These are phyloP conservation scores for Chloromonas sp. DNA, from an alignment of 163 green algal species.

Conservation along the genomic window DNA sequence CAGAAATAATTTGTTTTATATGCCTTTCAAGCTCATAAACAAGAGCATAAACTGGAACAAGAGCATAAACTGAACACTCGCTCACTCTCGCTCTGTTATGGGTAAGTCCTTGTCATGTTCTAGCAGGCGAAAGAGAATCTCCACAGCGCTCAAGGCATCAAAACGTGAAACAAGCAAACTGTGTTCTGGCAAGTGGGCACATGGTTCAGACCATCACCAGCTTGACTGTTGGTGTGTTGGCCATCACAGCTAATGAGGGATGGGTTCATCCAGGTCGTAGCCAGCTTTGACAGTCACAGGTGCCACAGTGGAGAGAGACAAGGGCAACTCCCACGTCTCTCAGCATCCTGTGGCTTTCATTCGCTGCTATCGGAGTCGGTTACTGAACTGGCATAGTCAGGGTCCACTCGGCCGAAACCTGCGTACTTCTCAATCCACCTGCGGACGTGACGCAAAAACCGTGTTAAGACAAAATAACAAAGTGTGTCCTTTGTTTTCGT, in stretches of 20 bases:
- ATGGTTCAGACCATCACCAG: background rate
- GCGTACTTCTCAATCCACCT: slow-evolving; percentile 45
- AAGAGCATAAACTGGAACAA: no score
- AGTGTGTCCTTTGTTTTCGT: background rate
- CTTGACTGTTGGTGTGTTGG: background rate
- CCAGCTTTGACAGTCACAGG: background rate
- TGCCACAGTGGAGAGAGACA: background rate
- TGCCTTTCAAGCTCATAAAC: no score
- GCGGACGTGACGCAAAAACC: background rate
- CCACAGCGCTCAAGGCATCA: no score
- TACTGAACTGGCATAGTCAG: slow-evolving; percentile 4
- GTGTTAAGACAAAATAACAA: background rate
- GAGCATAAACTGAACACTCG: no score
- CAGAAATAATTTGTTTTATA: no score
- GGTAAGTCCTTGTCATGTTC: no score
- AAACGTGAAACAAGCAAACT: no score
- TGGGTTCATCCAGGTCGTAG: no score
- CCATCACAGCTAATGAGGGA: no score
- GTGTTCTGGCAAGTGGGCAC: no score
- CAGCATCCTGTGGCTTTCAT: background rate
- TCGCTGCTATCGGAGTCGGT: background rate
- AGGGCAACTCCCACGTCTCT: background rate
- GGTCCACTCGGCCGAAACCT: slow-evolving; percentile 24
- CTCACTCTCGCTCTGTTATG: no score
- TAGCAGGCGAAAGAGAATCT: no score